Evolutionary conservation across 306 rosid species (phyloP), one percentile per base, ranked within the genome.

Genomic region (Neltuma alba): DNA sequence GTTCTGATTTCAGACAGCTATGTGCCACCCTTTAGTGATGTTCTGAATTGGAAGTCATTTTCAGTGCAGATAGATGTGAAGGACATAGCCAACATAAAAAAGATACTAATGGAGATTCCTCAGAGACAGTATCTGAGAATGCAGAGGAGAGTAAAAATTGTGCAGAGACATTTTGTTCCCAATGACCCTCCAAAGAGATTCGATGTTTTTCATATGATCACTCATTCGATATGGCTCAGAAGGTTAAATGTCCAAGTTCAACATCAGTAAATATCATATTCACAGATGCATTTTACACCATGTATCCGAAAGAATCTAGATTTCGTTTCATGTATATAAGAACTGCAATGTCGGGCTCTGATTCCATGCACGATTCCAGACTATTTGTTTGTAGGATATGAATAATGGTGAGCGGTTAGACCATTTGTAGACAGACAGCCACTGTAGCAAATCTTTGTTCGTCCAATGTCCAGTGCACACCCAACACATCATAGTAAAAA

Each of bases 161-260:
- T 88, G 41, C 89, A 86, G 50, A 82, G 87, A 37, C 92, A 90
- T 80, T 88, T 90, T 86, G 81, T 90, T 77, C 83, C 89, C 69
- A 83, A 90, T 77, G 88, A 67, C 1, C 79, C 90, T 13, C 89
- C 92, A 7, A 80, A 83, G 75, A 86, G 89, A 58, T 88, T 80
- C 61, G 92, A 88, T 65, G 54, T 86, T 55, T 90, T 87, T 38
- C 90, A 88, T 14, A 86, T 90, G 93, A 84, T 62, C 71, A 31
- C 84, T 16, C 90, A 90, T 82, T 90, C 94, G 33, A 73, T 88
- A 79, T 88, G 91, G 90, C 94, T 86, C 12, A 83, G 91, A 41
- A 88, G 94, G 60, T 67, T 88, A 78, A 90, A 85, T 42, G 67
- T 85, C 70, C 85, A 21, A 18, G 81, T 85, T 81, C 77, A 66